A percentile compares a stretch with the other conserved stretches of the same genome.
Evolutionary conservation across 2,329 filamentous ascomycete species (phyloP).

Genomic region (Scorias spongiosa): DNA sequence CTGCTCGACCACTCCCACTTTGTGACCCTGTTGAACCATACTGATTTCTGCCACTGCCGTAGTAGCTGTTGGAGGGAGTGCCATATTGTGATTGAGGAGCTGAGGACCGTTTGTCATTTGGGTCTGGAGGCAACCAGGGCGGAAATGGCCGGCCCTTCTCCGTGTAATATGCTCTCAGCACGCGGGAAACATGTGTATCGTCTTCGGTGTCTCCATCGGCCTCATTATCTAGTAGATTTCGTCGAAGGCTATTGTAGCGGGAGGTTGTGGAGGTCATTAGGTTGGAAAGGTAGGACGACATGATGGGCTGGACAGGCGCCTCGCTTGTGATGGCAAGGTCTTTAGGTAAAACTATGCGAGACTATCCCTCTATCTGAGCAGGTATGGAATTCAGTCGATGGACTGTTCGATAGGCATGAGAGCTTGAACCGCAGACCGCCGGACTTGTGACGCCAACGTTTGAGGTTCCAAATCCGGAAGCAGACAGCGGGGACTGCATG

Average conservation of each 20-base stretch:
- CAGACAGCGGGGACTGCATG: too few relatives aligned
- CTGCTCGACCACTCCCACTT: constrained; percentile 17
- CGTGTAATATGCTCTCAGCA: constrained; percentile 80
- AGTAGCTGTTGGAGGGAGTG: constrained; percentile 15
- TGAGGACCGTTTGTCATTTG: constrained; percentile 43
- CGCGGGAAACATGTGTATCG: constrained; percentile 87
- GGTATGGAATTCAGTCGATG: not conserved
- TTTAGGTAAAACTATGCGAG: not conserved
- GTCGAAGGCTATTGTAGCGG: constrained; percentile 42
- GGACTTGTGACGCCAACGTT: too few relatives aligned
- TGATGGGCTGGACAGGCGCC: constrained; percentile 21
- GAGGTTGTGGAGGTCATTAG: constrained; percentile 43
- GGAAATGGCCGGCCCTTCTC: constrained; percentile 76
- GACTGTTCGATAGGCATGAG: not conserved
- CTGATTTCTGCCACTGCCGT: constrained; percentile 16
- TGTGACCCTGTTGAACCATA: constrained; percentile 1
- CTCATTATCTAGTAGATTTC: constrained; percentile 50
- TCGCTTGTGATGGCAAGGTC: not conserved
- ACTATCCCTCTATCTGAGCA: not conserved
- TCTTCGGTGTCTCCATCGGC: constrained; percentile 50
- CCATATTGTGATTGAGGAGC: constrained; percentile 20
- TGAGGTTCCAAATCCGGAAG: too few relatives aligned
- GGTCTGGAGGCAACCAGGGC: constrained; percentile 76
- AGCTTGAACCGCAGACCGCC: not conserved
- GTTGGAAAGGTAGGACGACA: constrained; percentile 73